Percentiles rank a stretch among this genome's conserved stretches.
Conservation (phyloP, 805 yeast genomes). For the Kregervanrija fluxuum region DNA sequence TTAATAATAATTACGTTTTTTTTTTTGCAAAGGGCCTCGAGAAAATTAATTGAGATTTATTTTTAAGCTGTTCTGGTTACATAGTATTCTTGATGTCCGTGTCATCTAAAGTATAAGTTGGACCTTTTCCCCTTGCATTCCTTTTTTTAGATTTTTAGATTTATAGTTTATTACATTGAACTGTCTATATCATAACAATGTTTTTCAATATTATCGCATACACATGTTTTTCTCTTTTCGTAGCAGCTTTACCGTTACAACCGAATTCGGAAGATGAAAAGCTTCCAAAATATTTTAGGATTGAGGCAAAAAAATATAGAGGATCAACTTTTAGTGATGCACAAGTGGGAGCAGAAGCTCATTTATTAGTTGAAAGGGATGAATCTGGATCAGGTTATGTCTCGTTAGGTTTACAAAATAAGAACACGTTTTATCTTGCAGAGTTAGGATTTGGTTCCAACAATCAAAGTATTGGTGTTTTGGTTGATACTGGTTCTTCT, state of each 20-base stretch:
- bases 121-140: no score
- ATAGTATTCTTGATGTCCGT: no score
- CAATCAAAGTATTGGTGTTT: slow-evolving; percentile 43
- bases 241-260: neutral
- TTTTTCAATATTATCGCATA: neutral
- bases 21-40: no score
- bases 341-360: slow-evolving; percentile 11
- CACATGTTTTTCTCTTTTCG: neutral
- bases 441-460: slow-evolving; percentile 49
- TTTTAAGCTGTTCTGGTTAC: no score
- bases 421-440: slow-evolving; percentile 38
- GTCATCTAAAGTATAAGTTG: no score
- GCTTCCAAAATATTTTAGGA: slow-evolving; percentile 10
- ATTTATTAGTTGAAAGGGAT: slow-evolving; percentile 18
- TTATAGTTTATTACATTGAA: no score
- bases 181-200: neutral
- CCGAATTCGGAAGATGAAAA: neutral
- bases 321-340: slow-evolving; percentile 5
- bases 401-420: slow-evolving; percentile 30
- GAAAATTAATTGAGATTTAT: no score
- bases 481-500: slow-evolving; percentile 70
- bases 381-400: slow-evolving; percentile 18
- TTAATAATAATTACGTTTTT: no score
- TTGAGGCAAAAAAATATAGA: slow-evolving; percentile 16
- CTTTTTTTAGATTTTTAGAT: no score